Base-by-base conservation (phyloP, 164 flowering plant genomes). In the Umbilicus rupestris region DNA sequence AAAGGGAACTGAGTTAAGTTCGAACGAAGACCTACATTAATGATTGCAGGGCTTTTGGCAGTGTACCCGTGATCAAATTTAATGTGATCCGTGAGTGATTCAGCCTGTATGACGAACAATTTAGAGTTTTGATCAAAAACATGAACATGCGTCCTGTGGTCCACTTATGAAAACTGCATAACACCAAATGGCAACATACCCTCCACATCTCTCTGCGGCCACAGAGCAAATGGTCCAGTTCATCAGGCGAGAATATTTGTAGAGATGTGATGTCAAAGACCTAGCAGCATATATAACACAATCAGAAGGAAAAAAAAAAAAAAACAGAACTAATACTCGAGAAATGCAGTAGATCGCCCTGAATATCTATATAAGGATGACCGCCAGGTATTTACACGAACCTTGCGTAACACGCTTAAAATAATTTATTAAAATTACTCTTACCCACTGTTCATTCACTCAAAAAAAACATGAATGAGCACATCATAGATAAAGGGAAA, bases 41-140 rank as follows among this genome's bases (percentile, higher is more conserved):
- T 55, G 63, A 90, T 79, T 24, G 96, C 92, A 71, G 97, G 97
- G 73, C 99, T 95, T 78, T 84, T 95, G 42, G 99, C 85, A 35
- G 94, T 95, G 77, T 90, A 95, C 33, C 99, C 99, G 76, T 95
- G 99, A 76, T 95, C 98, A 66, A 95, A 95, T 70, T 92, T 95
- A 47, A 95, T 90, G 80, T 90, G 97, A 79, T 92, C 97, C 45
- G 78, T 90, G 62, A 95, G 84, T 5, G 87, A 81, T 42, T 86
- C 99, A 39, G 96, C 83, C 99, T 95, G 91, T 80, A 80, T 30
- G 37, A 24, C n/a, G 7, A 41, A n/a, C 12, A 10, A 22, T 5
- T 22, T 7, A 31, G 41, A 33, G 22, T n/a, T 62, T 19, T 7
- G 10, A 14, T 4, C n/a, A n/a, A 14, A 1, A 22, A 0, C 35